These are phyloP conservation scores for Arthonia radiata DNA, from an alignment of 495 filamentous ascomycete species.

Conservation along the genomic window DNA sequence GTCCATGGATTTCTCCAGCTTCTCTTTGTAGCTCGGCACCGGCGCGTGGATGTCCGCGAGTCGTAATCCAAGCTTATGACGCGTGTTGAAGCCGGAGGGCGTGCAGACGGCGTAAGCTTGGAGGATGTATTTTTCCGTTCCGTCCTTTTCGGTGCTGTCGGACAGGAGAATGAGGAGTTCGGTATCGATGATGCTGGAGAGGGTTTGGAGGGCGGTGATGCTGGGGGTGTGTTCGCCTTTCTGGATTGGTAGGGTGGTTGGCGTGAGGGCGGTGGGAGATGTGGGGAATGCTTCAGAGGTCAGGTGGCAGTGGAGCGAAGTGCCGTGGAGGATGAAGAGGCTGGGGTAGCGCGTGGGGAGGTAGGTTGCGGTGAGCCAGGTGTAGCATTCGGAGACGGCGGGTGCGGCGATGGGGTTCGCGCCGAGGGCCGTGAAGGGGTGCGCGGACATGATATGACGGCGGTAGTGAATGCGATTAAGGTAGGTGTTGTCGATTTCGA, in stretches of 20 bases:
- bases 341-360: no score
- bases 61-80: constrained; percentile 42
- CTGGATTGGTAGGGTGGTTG: no score
- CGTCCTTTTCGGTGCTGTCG: constrained; percentile 14
- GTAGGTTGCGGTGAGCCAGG: constrained; percentile 31
- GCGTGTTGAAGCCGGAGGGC: constrained; percentile 44
- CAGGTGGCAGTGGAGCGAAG: constrained; percentile 34
- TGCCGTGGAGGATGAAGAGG: no score
- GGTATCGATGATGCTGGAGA: constrained; percentile 39
- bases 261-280: constrained; percentile 16
- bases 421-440: constrained; percentile 19
- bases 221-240: no score
- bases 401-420: constrained; percentile 25
- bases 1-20: constrained; percentile 79
- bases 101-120: constrained; percentile 47
- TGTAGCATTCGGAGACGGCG: constrained; percentile 55
- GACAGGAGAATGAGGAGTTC: constrained; percentile 57
- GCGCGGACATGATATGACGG: constrained; percentile 20
- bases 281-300: no score
- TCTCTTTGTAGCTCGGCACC: constrained; percentile 75
- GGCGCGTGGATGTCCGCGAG: constrained; percentile 52
- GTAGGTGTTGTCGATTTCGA: constrained; percentile 44
- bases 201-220: constrained; percentile 17
- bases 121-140: constrained; percentile 35
- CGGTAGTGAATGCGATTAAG: constrained; percentile 28